Base-by-base conservation (phyloP, 352 stramenopile genomes). In the Phytopythium helicoides region DNA sequence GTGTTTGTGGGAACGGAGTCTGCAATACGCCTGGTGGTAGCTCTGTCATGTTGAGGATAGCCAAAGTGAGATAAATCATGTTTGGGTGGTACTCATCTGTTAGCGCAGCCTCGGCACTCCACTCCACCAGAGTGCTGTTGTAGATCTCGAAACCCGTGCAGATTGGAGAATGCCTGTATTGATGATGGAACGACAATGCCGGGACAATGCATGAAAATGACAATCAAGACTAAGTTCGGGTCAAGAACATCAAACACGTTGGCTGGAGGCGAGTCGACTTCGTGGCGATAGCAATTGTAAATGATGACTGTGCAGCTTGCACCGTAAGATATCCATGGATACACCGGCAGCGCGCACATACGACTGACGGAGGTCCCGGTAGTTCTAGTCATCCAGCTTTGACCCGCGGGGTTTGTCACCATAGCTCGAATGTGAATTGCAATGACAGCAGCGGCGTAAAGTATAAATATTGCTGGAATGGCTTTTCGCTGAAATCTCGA, bases 111-210 rank as follows among this genome's bases (percentile, higher is more conserved):
- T 73, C 51, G 0, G 21, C 28, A 9, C 47, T 41, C 76, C 76
- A 87, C 19, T 62, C 48, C 4, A 62, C 28, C 0, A 86, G 45
- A 15, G 76, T 87, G 35, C 56, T 67, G 52, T 87, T 87, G 59
- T 65, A 87, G 3, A 86, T 53, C 38, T 87, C 76, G 51, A 87
- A 28, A 6, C n/a, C 72, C 62, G 14, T 83, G 47, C 3, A 87
- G 35, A 10, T 82, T 72, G 14, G 36, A 41, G 35, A 82, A 80
- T 10, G 54, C 34, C 4, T 37, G 56, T 19, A 87, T 50, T 0
- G 51, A 44, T n/a, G 52, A 7, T 0, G 76, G 66, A 44, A 87
- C 68, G 15, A 38, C 36, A 11, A 87, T 61, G 0, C 23, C 49
- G 0, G 69, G 53, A 33, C 76, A 87, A 52, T 86, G 76, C 18